Conservation (phyloP, 2,329 filamentous ascomycete genomes). For the Ascochyta rabiei region DNA sequence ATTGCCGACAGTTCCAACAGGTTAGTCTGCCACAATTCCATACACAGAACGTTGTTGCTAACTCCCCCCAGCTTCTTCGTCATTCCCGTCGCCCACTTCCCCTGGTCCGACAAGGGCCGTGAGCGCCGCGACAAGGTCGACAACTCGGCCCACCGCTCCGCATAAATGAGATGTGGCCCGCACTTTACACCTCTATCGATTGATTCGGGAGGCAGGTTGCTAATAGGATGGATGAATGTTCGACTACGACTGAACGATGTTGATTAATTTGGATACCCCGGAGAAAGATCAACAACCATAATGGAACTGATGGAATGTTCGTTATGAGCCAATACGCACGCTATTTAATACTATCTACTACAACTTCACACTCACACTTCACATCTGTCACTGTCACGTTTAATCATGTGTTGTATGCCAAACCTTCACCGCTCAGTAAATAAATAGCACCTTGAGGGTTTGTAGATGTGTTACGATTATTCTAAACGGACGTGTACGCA, state of each 20-base stretch:
- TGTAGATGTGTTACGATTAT: no score
- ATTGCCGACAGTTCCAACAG: conserved; percentile 61
- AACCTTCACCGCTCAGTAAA: no score
- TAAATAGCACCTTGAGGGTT: no score
- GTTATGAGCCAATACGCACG: not conserved
- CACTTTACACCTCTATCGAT: conserved; percentile 1
- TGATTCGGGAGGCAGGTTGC: conserved; percentile 5
- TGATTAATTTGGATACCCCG: conserved; percentile 11
- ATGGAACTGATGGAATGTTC: conserved; percentile 1
- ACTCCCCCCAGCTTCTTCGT: conserved; percentile 76
- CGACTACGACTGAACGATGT: conserved; percentile 6
- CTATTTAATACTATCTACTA: conserved; percentile 12
- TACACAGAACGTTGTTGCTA: conserved; percentile 13
- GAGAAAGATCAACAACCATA: conserved; percentile 4
- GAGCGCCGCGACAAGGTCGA: conserved; percentile 48
- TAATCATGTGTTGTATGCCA: no score
- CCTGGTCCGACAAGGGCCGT: conserved; percentile 70
- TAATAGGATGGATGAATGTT: not conserved
- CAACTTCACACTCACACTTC: not conserved
- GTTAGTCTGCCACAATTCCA: conserved; percentile 29
- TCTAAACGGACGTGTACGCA: no score
- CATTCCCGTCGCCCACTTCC: conserved; percentile 91
- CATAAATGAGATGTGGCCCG: not conserved
- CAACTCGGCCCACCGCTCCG: conserved; percentile 43
- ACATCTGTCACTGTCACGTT: no score